phyloP scores from a whole-genome alignment of 768 basidiomycete species.

The Punctularia strigosozonata region DNA sequence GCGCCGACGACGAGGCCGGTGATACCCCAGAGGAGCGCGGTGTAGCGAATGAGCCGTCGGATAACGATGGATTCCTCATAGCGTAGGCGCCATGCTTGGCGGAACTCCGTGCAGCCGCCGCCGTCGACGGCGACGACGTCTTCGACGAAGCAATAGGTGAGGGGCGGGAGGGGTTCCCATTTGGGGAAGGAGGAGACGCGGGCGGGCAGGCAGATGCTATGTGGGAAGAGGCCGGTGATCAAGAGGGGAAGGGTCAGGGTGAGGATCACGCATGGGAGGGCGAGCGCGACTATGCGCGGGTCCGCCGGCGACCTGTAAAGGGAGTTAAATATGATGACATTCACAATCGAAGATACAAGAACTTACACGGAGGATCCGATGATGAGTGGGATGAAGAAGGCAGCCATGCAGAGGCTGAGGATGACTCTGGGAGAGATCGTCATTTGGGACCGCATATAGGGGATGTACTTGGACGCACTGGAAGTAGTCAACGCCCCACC shows the following conservation, averaged over 20 bases:
- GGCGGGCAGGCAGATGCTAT: constrained; percentile 14
- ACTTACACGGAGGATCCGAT: constrained; percentile 19
- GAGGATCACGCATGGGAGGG: constrained; percentile 18
- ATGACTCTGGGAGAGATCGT: constrained; percentile 5
- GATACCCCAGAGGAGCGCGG: constrained; percentile 14
- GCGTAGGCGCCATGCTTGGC: constrained; percentile 19
- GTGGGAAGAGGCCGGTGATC: constrained; percentile 16
- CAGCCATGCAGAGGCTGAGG: constrained; percentile 12
- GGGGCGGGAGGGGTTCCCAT: constrained; percentile 15
- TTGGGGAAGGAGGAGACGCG: constrained; percentile 19
- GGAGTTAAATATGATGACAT: background rate
- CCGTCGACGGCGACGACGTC: constrained; percentile 21
- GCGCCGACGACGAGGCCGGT: constrained; percentile 11
- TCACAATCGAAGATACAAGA: background rate
- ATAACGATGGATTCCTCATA: constrained; percentile 18
- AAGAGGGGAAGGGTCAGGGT: constrained; percentile 16
- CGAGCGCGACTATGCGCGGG: constrained; percentile 15
- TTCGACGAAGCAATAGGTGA: constrained; percentile 18
- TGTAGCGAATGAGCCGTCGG: constrained; percentile 14
- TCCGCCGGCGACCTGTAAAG: constrained; percentile 13
- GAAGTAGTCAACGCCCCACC: constrained; percentile 17
- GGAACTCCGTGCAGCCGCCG: constrained; percentile 18
- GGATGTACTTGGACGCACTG: constrained; percentile 10
- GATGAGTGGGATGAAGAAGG: constrained; percentile 17
- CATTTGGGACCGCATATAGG: background rate